These are phyloP conservation scores for Astrephomene gubernaculifera DNA, from an alignment of 139 green algal species.

Conservation along the genomic window DNA sequence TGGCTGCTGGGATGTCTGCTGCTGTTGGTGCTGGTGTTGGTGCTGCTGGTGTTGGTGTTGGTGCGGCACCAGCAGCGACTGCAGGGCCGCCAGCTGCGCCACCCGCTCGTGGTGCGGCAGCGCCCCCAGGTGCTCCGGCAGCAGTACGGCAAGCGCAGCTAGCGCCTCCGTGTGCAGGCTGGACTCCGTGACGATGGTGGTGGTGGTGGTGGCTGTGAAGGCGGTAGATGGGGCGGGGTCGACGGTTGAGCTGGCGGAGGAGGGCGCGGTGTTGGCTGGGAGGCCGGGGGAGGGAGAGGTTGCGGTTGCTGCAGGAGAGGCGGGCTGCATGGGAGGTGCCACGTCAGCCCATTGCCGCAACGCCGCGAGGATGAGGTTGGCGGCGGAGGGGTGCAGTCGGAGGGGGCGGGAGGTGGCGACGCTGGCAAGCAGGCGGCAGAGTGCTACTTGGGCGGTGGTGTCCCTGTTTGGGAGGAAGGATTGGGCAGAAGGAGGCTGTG, in stretches of 20 bases:
- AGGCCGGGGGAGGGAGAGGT: too few relatives aligned
- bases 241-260: too few relatives aligned
- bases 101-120: conserved; percentile 43
- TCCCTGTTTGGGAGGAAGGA: background rate
- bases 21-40: too few relatives aligned
- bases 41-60: too few relatives aligned
- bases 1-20: too few relatives aligned
- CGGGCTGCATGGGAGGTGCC: too few relatives aligned
- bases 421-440: conserved; percentile 44
- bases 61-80: conserved; percentile 37
- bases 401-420: background rate
- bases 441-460: background rate
- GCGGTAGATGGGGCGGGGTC: too few relatives aligned
- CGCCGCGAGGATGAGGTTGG: conserved; percentile 41
- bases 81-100: conserved; percentile 35
- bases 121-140: conserved; percentile 40
- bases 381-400: conserved; percentile 19
- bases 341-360: conserved; percentile 41
- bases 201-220: background rate
- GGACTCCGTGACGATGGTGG: background rate
- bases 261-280: background rate
- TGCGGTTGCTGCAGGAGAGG: too few relatives aligned
- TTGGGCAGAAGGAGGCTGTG: background rate
- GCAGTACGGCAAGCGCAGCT: conserved; percentile 30
- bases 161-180: conserved; percentile 49